These are phyloP conservation scores for Craspedostauros australis DNA, from an alignment of 108 stramenopile genomes.

Conservation along the genomic window DNA sequence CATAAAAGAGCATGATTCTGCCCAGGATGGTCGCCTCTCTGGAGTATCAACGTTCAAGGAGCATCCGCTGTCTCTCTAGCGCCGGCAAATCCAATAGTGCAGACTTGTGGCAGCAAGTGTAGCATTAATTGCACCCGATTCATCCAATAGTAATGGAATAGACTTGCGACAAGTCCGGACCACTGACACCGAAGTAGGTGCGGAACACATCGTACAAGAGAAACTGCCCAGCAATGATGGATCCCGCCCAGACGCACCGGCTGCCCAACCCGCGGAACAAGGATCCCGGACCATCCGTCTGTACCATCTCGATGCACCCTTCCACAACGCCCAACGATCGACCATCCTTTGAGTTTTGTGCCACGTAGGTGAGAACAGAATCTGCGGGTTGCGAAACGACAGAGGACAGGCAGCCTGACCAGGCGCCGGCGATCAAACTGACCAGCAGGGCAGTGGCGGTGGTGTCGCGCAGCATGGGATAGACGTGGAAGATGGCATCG, in stretches of 20 bases:
- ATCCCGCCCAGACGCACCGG: conserved; percentile 87
- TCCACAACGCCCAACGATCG: conserved; percentile 42
- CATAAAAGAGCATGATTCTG: too few species aligned
- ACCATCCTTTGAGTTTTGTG: conserved; percentile 27
- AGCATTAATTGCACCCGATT: too few species aligned
- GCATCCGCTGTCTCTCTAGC: too few species aligned
- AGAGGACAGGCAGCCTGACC: conserved; percentile 74
- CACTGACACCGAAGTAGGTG: conserved; percentile 66
- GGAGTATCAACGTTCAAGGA: too few species aligned
- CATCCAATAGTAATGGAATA: conserved; percentile 29
- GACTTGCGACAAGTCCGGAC: conserved; percentile 77
- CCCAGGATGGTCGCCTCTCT: too few species aligned
- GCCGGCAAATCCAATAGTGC: too few species aligned
- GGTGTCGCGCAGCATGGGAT: conserved; percentile 51
- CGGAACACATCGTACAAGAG: conserved; percentile 90
- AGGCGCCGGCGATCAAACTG: conserved; percentile 80
- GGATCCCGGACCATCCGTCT: conserved; percentile 53
- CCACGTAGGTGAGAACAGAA: conserved; percentile 71
- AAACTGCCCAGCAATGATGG: conserved; percentile 91
- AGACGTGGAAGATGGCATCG: conserved; percentile 51
- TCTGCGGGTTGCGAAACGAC: conserved; percentile 92
- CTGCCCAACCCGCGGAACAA: conserved; percentile 86
- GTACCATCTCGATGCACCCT: conserved; percentile 62
- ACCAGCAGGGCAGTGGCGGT: conserved; percentile 70
- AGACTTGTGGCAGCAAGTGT: too few species aligned